These are phyloP conservation scores for Golubevia pallescens DNA, from an alignment of 1,284 basidiomycete species.

Conservation along the genomic window DNA sequence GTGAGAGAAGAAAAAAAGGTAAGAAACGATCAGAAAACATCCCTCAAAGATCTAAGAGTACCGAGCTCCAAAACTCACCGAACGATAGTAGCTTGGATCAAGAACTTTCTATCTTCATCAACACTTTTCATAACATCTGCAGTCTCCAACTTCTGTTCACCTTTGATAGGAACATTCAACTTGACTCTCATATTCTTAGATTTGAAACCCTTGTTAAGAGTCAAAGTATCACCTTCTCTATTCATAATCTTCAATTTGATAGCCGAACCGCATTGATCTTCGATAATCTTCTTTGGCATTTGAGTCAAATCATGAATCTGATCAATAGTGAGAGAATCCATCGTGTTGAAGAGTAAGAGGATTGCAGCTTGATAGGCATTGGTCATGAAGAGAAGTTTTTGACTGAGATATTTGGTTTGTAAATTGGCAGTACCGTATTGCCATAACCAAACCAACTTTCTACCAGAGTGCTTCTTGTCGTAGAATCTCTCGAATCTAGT, in stretches of 20 bases:
- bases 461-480: conserved; percentile 48
- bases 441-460: conserved; percentile 59
- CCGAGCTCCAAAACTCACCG: conserved; percentile 13
- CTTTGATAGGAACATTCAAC: conserved; percentile 53
- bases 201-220: conserved; percentile 42
- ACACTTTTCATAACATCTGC: conserved; percentile 60
- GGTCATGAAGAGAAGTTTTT: conserved; percentile 53
- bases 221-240: conserved; percentile 23
- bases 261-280: conserved; percentile 46
- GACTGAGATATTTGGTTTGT: conserved; percentile 39
- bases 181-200: conserved; percentile 59
- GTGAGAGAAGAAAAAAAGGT: background rate
- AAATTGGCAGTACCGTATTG: conserved; percentile 52
- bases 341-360: conserved; percentile 55
- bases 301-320: conserved; percentile 47
- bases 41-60: no score
- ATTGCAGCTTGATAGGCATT: conserved; percentile 56
- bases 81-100: conserved; percentile 60
- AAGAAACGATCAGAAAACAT: background rate
- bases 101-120: conserved; percentile 53
- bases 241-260: conserved; percentile 50
- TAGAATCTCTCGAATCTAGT: conserved; percentile 52
- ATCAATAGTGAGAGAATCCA: conserved; percentile 32
- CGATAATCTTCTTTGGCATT: conserved; percentile 35
- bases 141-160: conserved; percentile 54